These are phyloP conservation scores for Diplodia corticola DNA, from an alignment of 2,329 filamentous ascomycete species.

Conservation along the genomic window DNA sequence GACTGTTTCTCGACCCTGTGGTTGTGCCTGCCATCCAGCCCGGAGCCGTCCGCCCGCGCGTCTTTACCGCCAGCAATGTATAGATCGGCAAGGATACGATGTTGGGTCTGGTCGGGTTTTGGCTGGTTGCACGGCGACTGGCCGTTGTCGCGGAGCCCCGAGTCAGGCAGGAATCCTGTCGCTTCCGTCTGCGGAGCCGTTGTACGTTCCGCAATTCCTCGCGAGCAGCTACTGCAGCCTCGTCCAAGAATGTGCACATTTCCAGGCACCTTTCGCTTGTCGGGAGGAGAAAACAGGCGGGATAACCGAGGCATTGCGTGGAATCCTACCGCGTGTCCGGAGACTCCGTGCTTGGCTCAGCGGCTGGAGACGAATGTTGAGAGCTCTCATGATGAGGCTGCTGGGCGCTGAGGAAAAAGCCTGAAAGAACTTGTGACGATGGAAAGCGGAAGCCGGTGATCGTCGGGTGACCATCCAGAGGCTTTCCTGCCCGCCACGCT, in stretches of 20 bases:
- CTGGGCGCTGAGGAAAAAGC: not conserved
- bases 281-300: not conserved
- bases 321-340: not conserved
- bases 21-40: not conserved
- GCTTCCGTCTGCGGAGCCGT: not conserved
- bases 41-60: constrained; percentile 1
- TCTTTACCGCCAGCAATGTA: not conserved
- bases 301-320: constrained; percentile 8
- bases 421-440: constrained; percentile 3
- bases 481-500: not conserved
- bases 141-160: not conserved
- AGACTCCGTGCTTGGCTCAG: not conserved
- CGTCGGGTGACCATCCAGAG: not conserved
- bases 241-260: not conserved
- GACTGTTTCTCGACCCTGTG: not conserved
- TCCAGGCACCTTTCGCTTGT: not conserved
- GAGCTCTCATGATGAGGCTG: constrained; percentile 4
- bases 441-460: not conserved
- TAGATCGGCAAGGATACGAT: constrained; percentile 3
- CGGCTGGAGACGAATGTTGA: too few relatives aligned
- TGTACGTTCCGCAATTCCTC: not conserved
- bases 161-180: not conserved
- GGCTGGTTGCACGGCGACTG: not conserved
- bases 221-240: constrained; percentile 13
- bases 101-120: not conserved